Evolutionary conservation across 176 grass and related monocot species (phyloP), one percentile per base, ranked within the genome.

Genomic region (Aegilops tauschii): DNA sequence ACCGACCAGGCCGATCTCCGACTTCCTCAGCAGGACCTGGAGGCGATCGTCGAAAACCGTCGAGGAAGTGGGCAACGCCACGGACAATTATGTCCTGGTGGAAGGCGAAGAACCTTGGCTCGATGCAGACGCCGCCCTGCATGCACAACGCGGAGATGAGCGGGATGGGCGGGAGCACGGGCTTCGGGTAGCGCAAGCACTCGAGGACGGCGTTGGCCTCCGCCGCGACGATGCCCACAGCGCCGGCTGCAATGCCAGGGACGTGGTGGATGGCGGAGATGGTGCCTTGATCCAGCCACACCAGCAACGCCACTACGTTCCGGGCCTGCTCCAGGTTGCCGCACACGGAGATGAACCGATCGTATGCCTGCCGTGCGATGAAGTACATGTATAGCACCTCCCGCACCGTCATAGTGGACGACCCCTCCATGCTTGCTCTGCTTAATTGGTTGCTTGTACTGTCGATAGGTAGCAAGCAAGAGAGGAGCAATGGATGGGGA

Each of bases 11-110:
- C 87, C 81, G 0, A 66, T 82, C 78, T 92, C 72, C 20, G 87
- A 76, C 14, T 40, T 76, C 3, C 40, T 27, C 1, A 95, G 45
- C 18, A 79, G 14, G 0, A 18, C n/a, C 6, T 86, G 63, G 49
- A 95, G 32, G 39, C 10, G 16, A 20, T 98, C 88, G 8, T 93
- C 32, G 21, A 98, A 95, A 56, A 98, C 87, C 81, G 0, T 93
- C 81, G 10, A 98, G 69, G 69, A 90, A 69, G 1, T 79, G 23
- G 0, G 80, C 21, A 3, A 98, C 20, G 0, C 89, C 89, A 1
- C 67, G 62, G 4, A 92, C 87, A 0, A 86, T 73, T 13, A 86
- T 29, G 16, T 87, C 91, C 54, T 64, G 86, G 72, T 93, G 77
- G 70, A 80, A 89, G 65, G 79, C 31, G 72, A 98, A 93, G 86